phyloP scores from a whole-genome alignment of 768 basidiomycete species.

The Imleria badia region DNA sequence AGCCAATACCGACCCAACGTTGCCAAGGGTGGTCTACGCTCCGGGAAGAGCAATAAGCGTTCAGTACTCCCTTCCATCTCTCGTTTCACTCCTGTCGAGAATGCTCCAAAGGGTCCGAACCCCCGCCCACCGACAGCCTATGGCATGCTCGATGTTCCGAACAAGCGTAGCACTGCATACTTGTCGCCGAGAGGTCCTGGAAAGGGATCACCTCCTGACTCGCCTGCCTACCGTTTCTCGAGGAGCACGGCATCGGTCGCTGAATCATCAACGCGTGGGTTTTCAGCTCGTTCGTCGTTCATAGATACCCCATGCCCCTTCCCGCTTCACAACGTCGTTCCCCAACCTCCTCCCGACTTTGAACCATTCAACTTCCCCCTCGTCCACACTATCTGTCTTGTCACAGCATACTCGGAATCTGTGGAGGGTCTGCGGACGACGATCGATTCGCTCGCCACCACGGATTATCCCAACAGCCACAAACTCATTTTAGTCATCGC shows the following conservation, averaged over 20 bases:
- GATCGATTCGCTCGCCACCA: slow-evolving; percentile 96
- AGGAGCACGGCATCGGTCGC: slow-evolving; percentile 77
- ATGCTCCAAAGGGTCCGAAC: slow-evolving; percentile 48
- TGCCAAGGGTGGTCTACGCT: slow-evolving; percentile 60
- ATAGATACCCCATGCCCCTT: slow-evolving; percentile 83
- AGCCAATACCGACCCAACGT: slow-evolving; percentile 89
- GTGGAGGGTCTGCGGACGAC: slow-evolving; percentile 96
- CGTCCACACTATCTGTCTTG: slow-evolving; percentile 90
- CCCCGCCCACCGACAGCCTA: slow-evolving; percentile 63
- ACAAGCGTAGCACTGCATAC: slow-evolving; percentile 61
- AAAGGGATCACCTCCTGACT: slow-evolving; percentile 72
- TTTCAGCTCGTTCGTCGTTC: slow-evolving; percentile 48
- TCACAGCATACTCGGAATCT: slow-evolving; percentile 98
- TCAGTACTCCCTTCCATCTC: slow-evolving; percentile 65
- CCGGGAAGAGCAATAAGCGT: slow-evolving; percentile 52
- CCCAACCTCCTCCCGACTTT: slow-evolving; percentile 87
- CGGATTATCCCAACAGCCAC: slow-evolving; percentile 98
- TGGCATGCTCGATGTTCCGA: slow-evolving; percentile 62
- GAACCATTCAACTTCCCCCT: slow-evolving; percentile 97
- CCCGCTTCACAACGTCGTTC: slow-evolving; percentile 87
- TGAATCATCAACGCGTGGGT: slow-evolving; percentile 35
- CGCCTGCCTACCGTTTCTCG: slow-evolving; percentile 70
- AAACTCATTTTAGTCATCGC: slow-evolving; percentile 94
- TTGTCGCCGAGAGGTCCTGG: slow-evolving; percentile 35
- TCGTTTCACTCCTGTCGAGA: slow-evolving; percentile 74